Conservation (phyloP, 179 eudicot genomes). For the Patellifolia procumbens region DNA sequence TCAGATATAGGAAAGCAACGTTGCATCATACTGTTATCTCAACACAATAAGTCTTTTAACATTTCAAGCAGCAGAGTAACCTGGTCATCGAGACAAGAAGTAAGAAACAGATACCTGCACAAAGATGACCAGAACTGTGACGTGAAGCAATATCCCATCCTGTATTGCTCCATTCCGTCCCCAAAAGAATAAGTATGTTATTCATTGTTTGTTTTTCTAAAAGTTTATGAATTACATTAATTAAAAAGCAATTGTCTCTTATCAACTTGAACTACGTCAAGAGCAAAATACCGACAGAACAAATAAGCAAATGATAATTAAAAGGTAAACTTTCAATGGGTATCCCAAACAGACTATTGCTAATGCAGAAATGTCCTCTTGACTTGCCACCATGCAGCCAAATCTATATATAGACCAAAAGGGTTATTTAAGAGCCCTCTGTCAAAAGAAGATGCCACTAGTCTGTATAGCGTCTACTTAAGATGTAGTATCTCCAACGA, state of each 20-base stretch:
- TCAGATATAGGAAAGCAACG: neutral
- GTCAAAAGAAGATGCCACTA: neutral
- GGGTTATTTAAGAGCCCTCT: neutral
- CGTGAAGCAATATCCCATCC: constrained; percentile 65
- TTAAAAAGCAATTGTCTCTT: neutral
- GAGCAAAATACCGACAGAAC: neutral
- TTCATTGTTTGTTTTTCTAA: neutral
- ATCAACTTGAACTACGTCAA: neutral
- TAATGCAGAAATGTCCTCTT: constrained; percentile 46
- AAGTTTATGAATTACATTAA: neutral
- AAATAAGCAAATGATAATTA: neutral
- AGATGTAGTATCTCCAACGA: neutral
- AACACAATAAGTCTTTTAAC: neutral
- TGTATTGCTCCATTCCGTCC: constrained; percentile 69
- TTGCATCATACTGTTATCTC: constrained; percentile 6
- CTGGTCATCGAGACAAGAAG: neutral
- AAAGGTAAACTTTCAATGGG: constrained; percentile 71
- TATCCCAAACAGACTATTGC: constrained; percentile 87
- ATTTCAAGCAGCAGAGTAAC: neutral
- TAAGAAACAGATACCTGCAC: constrained; percentile 53
- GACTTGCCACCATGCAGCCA: constrained; percentile 90
- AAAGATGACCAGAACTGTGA: constrained; percentile 66
- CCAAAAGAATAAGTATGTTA: constrained; percentile 37
- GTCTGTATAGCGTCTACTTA: neutral
- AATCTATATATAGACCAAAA: constrained; percentile 48